These are phyloP conservation scores for Fusarium armeniacum DNA, from an alignment of 2,329 filamentous ascomycete species.

Conservation along the genomic window DNA sequence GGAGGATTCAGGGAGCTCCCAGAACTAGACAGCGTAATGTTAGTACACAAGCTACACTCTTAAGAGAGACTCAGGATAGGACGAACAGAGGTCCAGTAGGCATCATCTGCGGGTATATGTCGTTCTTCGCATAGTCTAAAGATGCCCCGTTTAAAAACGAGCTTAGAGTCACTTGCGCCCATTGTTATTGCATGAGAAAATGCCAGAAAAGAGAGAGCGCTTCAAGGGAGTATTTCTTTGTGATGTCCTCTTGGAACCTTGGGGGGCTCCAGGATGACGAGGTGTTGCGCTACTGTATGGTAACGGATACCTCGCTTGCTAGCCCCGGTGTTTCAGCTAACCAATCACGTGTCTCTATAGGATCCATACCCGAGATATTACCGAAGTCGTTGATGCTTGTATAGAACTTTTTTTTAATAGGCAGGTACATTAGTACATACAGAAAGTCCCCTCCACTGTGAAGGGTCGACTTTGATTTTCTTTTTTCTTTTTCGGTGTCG, in stretches of 20 bases:
- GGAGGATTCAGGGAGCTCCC: constrained; percentile 94
- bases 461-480: constrained; percentile 11
- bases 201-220: constrained; percentile 32
- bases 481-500: constrained; percentile 9
- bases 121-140: constrained; percentile 95
- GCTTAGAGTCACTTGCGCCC: constrained; percentile 98
- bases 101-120: constrained; percentile 87
- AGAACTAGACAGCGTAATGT: constrained; percentile 74
- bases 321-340: constrained; percentile 7
- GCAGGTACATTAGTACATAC: background rate
- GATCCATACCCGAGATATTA: constrained; percentile 32
- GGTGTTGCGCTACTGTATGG: constrained; percentile 14
- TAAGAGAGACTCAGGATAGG: constrained; percentile 22
- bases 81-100: constrained; percentile 92
- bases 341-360: constrained; percentile 39
- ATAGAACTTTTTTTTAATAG: constrained; percentile 29
- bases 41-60: constrained; percentile 35
- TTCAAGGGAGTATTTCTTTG: constrained; percentile 31
- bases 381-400: constrained; percentile 34
- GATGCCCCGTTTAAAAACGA: constrained; percentile 98
- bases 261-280: constrained; percentile 41
- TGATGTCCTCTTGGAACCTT: constrained; percentile 41
- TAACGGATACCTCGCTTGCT: constrained; percentile 13
- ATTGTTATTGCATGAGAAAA: constrained; percentile 65
- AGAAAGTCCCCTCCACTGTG: background rate